A percentile compares a stretch with the other conserved stretches of the same genome.
These are phyloP conservation scores for Backusella luteola DNA, from an alignment of 192 early-diverging fungal species.

Conservation along the genomic window DNA sequence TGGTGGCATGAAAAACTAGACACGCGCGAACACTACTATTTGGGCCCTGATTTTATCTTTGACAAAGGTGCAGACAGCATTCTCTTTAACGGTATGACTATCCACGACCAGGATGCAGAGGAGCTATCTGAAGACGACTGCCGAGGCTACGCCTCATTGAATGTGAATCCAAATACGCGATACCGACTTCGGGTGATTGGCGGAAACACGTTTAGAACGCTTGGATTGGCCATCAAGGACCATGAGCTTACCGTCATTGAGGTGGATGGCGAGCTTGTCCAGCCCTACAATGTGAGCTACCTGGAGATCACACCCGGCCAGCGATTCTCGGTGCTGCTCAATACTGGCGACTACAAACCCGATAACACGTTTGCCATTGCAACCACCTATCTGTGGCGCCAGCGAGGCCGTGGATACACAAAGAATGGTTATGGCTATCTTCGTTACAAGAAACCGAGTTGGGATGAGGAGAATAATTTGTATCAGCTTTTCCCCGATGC, in stretches of 20 bases:
- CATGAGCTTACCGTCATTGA: slow-evolving; percentile 75
- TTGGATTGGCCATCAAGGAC: slow-evolving; percentile 72
- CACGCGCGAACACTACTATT: slow-evolving; percentile 4
- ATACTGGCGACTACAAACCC: slow-evolving; percentile 13
- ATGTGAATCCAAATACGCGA: slow-evolving; percentile 44
- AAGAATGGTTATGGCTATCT: slow-evolving; percentile 29
- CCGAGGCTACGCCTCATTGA: slow-evolving; percentile 7
- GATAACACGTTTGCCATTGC: slow-evolving; percentile 22
- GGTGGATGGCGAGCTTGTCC: slow-evolving; percentile 43
- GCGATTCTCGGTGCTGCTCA: slow-evolving; percentile 47
- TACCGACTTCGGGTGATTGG: slow-evolving; percentile 78
- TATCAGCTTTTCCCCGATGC: not conserved
- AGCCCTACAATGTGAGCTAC: slow-evolving; percentile 38
- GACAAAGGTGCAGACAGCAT: slow-evolving; percentile 38
- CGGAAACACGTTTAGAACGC: slow-evolving; percentile 52
- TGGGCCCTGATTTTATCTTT: not conserved
- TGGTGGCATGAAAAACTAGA: slow-evolving; percentile 38
- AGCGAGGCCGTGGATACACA: slow-evolving; percentile 6
- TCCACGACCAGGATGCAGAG: not conserved
- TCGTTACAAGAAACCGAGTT: not conserved
- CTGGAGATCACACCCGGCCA: slow-evolving; percentile 44
- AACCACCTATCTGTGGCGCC: slow-evolving; percentile 17
- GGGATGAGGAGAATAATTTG: not conserved
- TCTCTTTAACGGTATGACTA: slow-evolving; percentile 48
- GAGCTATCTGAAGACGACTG: not conserved